Evolutionary conservation across 768 basidiomycete genomes (phyloP), one percentile per base, ranked within the genome.

Genomic region (Trametes gibbosa): DNA sequence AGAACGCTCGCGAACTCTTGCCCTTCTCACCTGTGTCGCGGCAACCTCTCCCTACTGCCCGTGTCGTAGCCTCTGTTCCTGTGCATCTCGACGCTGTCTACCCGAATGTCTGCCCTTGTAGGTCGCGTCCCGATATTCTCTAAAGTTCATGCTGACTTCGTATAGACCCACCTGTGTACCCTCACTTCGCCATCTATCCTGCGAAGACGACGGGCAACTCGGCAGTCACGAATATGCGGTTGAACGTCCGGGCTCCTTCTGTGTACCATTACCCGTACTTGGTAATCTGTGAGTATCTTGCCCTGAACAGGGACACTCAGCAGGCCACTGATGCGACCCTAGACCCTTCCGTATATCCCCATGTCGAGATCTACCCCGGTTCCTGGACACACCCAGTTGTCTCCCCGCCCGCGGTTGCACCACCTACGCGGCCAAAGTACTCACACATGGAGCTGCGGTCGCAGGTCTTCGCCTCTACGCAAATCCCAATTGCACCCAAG

Each of bases 331-430:
- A 35, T 23, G 37, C 29, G 5, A 32, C 3, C 13, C 2, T 34
- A 71, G 67, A 71, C 54, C 66, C 67, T 0, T 37, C 67, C 19
- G 66, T 61, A 6, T 71, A 71, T 50, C 70, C 70, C 7, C 48
- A 65, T 57, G 58, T 73, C 24, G 67, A 68, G 14, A 34, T 72
- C 14, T 73, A 73, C 48, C 71, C 70, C 13, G 60, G 35, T 5
- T 56, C 59, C 5, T 61, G 59, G 59, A 54, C 25, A 10, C 9
- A 13, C 21, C 7, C 34, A 9, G 6, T 14, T 5, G 14, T 32
- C 34, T 19, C n/a, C 1, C 23, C 35, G 35, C 12, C 1, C 9
- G 24, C 5, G 24, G 24, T 9, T 5, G 46, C 17, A 25, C 12
- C 42, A 25, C 55, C 50, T 19, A 27, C 46, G 16, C 51, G 21